Percentiles rank a stretch among this genome's conserved stretches.
These are phyloP conservation scores for Cajanus cajan DNA, from an alignment of 306 rosid species.

Conservation along the genomic window DNA sequence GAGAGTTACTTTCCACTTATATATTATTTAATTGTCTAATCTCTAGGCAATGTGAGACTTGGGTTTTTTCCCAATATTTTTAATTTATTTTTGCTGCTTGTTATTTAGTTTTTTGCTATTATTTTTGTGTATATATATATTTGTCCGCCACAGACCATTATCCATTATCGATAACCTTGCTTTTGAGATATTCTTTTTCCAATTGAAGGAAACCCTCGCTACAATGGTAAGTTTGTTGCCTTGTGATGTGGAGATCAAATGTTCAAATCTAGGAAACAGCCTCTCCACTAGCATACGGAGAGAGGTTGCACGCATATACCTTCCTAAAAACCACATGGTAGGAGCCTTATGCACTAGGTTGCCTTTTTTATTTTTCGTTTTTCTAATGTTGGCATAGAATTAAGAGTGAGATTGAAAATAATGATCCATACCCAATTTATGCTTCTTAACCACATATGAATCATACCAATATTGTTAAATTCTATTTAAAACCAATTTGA, in stretches of 20 bases:
- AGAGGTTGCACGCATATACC: neutral
- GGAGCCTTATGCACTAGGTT: neutral
- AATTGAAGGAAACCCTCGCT: neutral
- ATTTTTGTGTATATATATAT: too few species aligned
- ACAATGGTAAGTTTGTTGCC: neutral
- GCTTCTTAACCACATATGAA: neutral
- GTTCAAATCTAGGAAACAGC: neutral
- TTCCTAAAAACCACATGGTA: neutral
- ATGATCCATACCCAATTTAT: neutral
- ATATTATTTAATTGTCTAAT: too few species aligned
- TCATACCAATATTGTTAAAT: neutral
- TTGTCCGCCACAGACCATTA: too few species aligned
- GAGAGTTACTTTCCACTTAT: too few species aligned
- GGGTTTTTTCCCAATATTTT: too few species aligned
- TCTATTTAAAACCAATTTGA: neutral
- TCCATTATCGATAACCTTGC: too few species aligned
- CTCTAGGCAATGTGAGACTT: too few species aligned
- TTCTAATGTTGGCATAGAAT: neutral
- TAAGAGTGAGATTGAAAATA: neutral
- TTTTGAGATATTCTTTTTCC: neutral
- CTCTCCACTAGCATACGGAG: neutral
- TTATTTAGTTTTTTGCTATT: too few species aligned
- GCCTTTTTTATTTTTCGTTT: neutral
- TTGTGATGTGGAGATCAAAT: neutral
- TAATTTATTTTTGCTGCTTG: too few species aligned